Conservation (phyloP, 345 rosid species). For the Mercurialis annua region DNA sequence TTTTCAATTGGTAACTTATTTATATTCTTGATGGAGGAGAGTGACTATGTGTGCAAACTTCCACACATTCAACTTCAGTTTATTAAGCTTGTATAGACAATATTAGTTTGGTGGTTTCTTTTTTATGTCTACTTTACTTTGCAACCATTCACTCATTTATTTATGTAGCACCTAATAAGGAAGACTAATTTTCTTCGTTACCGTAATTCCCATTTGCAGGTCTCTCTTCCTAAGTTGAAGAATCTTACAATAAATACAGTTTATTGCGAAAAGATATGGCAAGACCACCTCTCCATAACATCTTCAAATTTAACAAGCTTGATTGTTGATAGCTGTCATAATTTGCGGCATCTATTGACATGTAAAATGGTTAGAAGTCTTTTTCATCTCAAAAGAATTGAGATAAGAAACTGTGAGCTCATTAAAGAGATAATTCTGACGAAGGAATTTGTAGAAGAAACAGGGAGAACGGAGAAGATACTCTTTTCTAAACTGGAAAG, state of each 20-base stretch:
- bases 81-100: too few relatives aligned
- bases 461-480: background rate
- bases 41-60: too few relatives aligned
- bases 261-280: conserved; percentile 10
- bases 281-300: background rate
- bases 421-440: conserved; percentile 12
- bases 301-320: conserved; percentile 2
- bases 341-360: background rate
- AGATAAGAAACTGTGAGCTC: background rate
- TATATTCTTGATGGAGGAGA: too few relatives aligned
- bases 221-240: conserved; percentile 7
- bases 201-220: conserved; percentile 6
- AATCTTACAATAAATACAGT: background rate
- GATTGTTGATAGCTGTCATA: background rate
- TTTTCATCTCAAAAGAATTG: conserved; percentile 9
- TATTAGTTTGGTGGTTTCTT: background rate
- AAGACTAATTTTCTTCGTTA: too few relatives aligned
- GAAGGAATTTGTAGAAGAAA: background rate
- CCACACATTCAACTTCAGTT: too few relatives aligned
- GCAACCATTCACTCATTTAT: too few relatives aligned
- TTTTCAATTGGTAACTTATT: background rate
- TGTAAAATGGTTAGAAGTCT: background rate
- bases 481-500: conserved; percentile 6
- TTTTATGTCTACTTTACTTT: background rate
- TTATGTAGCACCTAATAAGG: too few relatives aligned